Conservation (phyloP, 164 flowering plant species). For the Tinospora cordifolia region DNA sequence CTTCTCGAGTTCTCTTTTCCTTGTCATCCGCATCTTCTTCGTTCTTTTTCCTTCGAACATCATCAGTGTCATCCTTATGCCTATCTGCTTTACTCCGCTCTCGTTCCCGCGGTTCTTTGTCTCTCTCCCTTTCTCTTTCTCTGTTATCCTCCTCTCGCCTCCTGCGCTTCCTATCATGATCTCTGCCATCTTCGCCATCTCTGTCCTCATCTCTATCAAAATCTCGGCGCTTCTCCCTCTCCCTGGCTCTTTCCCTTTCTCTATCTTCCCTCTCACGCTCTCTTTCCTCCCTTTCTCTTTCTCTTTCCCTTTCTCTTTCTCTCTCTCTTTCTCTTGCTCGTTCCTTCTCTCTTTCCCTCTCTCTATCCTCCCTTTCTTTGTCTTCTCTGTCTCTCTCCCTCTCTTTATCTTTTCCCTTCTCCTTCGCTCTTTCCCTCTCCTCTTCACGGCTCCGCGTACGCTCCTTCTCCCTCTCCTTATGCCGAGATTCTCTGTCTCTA, state of each 20-base stretch:
- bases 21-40: conserved; percentile 34
- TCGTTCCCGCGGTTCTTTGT: neutral
- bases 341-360: conserved; percentile 17
- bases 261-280: conserved; percentile 19
- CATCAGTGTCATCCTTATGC: conserved; percentile 54
- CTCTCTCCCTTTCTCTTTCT: conserved; percentile 22
- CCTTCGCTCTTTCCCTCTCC: conserved; percentile 24
- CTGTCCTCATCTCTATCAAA: conserved; percentile 24
- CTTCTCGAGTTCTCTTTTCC: conserved; percentile 46
- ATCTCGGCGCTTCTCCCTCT: conserved; percentile 16
- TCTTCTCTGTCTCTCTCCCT: conserved; percentile 20
- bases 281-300: conserved; percentile 19
- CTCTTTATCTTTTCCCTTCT: conserved; percentile 17
- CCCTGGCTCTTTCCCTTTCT: conserved; percentile 20
- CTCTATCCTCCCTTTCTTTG: conserved; percentile 24
- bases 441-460: conserved; percentile 14
- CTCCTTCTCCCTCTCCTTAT: conserved; percentile 32
- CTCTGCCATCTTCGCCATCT: conserved; percentile 39
- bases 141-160: conserved; percentile 46
- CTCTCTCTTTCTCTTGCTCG: conserved; percentile 10
- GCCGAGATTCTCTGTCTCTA: conserved; percentile 22
- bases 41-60: conserved; percentile 31
- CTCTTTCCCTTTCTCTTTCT: conserved; percentile 12
- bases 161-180: conserved; percentile 43
- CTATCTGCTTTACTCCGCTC: conserved; percentile 41